These are phyloP conservation scores for Pseudonitzschia multiseries DNA, from an alignment of 108 stramenopile genomes.

Conservation along the genomic window DNA sequence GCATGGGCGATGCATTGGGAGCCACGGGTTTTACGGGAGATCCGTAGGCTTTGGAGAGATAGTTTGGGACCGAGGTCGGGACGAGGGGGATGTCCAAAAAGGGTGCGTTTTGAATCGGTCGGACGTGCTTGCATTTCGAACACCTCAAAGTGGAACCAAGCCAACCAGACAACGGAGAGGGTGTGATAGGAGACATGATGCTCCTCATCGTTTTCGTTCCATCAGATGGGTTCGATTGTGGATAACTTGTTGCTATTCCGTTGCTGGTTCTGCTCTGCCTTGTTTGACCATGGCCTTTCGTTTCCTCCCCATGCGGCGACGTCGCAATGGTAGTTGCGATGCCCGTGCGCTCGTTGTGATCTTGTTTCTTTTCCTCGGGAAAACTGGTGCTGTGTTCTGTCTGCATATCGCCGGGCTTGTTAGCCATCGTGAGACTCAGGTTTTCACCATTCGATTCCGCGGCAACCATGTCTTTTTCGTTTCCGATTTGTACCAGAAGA, in stretches of 20 bases:
- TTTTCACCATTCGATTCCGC: background rate
- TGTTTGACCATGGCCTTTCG: background rate
- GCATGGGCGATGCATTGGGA: constrained; percentile 30
- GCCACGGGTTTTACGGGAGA: background rate
- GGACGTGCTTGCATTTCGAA: constrained; percentile 55
- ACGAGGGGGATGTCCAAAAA: constrained; percentile 63
- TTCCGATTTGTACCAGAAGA: background rate
- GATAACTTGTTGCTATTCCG: background rate
- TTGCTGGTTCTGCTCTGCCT: background rate
- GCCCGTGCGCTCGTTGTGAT: constrained; percentile 16
- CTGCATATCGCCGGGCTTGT: background rate
- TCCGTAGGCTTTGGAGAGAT: constrained; percentile 8
- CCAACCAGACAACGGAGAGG: constrained; percentile 77
- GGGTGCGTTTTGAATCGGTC: constrained; percentile 70
- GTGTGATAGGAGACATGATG: constrained; percentile 46
- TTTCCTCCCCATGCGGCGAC: background rate
- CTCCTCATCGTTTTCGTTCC: constrained; percentile 8
- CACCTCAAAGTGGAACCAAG: constrained; percentile 78
- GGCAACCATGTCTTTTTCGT: background rate
- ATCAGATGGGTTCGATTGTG: background rate
- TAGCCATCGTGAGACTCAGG: constrained; percentile 3
- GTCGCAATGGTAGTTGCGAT: background rate
- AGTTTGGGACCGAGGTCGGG: constrained; percentile 47
- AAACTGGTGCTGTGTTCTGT: background rate
- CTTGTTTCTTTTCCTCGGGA: constrained; percentile 58